Evolutionary conservation across 176 grass and related monocot genomes (phyloP).

Genomic region (Melocanna baccifera): DNA sequence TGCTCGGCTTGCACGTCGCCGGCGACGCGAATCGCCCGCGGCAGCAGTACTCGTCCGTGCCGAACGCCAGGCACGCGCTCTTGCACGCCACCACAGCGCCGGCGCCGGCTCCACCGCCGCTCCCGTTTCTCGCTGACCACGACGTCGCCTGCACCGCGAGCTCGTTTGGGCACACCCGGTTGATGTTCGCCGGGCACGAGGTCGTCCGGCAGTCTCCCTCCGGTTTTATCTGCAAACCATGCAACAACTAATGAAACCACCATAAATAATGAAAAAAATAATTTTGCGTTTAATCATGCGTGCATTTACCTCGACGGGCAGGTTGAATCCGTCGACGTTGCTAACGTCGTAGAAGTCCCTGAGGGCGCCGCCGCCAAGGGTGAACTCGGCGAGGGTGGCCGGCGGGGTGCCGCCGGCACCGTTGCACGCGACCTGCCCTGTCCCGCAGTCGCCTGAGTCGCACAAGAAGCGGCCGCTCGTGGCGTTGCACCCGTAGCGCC

Average conservation of each 20-base stretch:
- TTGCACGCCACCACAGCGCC: conserved; percentile 40
- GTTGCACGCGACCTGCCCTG: conserved; percentile 42
- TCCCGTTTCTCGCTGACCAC: not conserved
- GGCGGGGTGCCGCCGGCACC: conserved; percentile 41
- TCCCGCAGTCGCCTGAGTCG: conserved; percentile 48
- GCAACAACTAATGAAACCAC: not conserved
- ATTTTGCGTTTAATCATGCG: not conserved
- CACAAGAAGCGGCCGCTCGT: conserved; percentile 48
- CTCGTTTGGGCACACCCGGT: conserved; percentile 44
- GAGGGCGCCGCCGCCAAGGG: conserved; percentile 26
- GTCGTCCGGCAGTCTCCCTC: not conserved
- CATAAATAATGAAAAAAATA: not conserved
- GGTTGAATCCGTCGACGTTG: conserved; percentile 68
- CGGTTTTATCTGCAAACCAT: not conserved
- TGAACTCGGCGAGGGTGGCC: conserved; percentile 53
- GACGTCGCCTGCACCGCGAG: not conserved
- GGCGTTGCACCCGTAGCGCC: conserved; percentile 34
- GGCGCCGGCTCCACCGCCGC: not conserved
- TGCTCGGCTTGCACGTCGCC: conserved; percentile 32
- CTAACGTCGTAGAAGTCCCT: conserved; percentile 62
- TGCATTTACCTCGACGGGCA: conserved; percentile 42
- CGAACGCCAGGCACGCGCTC: conserved; percentile 69
- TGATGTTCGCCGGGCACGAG: conserved; percentile 46
- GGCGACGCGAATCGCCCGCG: conserved; percentile 38
- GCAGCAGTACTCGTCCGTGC: conserved; percentile 54